A percentile compares a stretch with the other conserved stretches of the same genome.
Conservation (phyloP, 2,329 filamentous ascomycete species). For the Chaetomiaceae sp. region DNA sequence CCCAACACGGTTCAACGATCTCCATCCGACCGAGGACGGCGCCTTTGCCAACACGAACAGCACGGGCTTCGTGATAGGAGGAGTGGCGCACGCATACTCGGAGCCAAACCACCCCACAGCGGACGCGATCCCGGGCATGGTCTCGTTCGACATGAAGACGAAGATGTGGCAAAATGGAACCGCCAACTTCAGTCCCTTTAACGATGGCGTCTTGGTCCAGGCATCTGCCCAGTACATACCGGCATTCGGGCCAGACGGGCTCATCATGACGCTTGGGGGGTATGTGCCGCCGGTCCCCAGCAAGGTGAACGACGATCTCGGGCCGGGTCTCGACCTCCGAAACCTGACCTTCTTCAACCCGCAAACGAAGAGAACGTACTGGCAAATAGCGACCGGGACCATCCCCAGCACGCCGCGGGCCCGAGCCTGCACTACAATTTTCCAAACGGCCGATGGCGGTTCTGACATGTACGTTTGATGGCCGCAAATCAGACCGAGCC, state of each 20-base stretch:
- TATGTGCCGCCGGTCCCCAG: not conserved
- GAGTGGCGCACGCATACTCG: constrained; percentile 15
- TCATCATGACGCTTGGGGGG: constrained; percentile 18
- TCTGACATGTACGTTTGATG: constrained; percentile 21
- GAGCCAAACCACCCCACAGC: not conserved
- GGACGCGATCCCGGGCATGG: constrained; percentile 18
- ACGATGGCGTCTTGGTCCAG: not conserved
- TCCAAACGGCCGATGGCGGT: constrained; percentile 11
- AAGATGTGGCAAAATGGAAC: constrained; percentile 17
- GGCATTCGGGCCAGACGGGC: constrained; percentile 13
- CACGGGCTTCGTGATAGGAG: constrained; percentile 19
- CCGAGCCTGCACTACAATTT: constrained; percentile 10
- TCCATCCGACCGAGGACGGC: constrained; percentile 10
- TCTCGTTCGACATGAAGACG: constrained; percentile 17
- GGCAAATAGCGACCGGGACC: constrained; percentile 14
- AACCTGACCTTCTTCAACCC: constrained; percentile 22
- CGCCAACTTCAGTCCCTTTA: constrained; percentile 13
- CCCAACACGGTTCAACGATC: not conserved
- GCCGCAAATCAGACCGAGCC: too few relatives aligned
- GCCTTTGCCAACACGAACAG: constrained; percentile 10
- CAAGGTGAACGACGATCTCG: not conserved
- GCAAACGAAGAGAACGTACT: constrained; percentile 13
- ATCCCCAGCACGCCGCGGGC: constrained; percentile 10
- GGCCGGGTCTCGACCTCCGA: constrained; percentile 7
- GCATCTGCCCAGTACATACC: constrained; percentile 11